These are phyloP conservation scores for Tricholoma saponaceum DNA, from an alignment of 768 basidiomycete genomes.

Conservation along the genomic window DNA sequence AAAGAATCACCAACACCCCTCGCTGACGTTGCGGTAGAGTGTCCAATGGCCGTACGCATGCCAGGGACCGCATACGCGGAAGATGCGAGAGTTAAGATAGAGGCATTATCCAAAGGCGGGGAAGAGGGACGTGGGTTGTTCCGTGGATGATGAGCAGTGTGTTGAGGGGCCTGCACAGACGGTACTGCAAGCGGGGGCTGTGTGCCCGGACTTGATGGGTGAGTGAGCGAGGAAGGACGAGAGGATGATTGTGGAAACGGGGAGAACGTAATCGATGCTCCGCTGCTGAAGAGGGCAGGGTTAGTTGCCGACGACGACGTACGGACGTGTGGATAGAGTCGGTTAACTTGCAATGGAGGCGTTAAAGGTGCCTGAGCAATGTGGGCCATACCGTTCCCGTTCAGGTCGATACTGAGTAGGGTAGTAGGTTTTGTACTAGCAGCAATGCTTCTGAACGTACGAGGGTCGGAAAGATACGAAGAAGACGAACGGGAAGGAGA, in stretches of 20 bases:
- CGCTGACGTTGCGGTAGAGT: conserved; percentile 46
- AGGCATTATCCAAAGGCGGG: conserved; percentile 89
- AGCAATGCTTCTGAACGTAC: conserved; percentile 77
- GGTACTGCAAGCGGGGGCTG: conserved; percentile 23
- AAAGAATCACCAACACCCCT: conserved; percentile 56
- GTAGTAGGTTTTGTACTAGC: conserved; percentile 96
- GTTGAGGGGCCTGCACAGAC: conserved; percentile 76
- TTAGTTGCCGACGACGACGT: conserved; percentile 54
- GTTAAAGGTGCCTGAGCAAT: conserved; percentile 82
- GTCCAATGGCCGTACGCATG: conserved; percentile 42
- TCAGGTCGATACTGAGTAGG: conserved; percentile 82
- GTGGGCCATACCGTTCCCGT: conserved; percentile 80
- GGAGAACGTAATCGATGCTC: conserved; percentile 70
- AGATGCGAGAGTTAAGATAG: conserved; percentile 87
- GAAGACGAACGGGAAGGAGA: conserved; percentile 82
- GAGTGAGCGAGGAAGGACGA: conserved; percentile 39
- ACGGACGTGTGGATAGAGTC: conserved; percentile 57
- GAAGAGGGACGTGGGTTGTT: conserved; percentile 94
- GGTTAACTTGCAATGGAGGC: conserved; percentile 46
- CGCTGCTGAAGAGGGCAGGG: conserved; percentile 39
- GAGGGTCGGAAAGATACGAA: conserved; percentile 76
- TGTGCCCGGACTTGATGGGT: conserved; percentile 22
- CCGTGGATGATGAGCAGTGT: conserved; percentile 89
- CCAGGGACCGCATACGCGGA: conserved; percentile 82
- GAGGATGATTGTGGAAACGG: conserved; percentile 52